Evolutionary conservation across 495 filamentous ascomycete species (phyloP).

Genomic region (Xylaria telfairii): DNA sequence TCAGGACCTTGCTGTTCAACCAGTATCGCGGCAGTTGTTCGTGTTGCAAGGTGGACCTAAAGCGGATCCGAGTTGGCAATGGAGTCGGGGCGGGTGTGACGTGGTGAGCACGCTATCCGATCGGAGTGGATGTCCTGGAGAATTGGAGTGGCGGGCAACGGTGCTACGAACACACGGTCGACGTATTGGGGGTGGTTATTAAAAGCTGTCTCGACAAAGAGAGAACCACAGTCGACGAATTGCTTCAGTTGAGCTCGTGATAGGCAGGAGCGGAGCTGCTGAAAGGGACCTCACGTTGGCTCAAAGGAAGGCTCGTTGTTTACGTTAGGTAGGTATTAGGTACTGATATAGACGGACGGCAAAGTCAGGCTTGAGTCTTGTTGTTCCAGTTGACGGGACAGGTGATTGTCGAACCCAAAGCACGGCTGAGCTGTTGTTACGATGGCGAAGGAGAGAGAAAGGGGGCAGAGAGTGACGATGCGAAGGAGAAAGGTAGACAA

Average conservation of each 20-base stretch:
- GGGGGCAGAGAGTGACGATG: conserved; percentile 40
- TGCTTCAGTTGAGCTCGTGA: conserved; percentile 31
- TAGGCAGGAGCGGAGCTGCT: conserved; percentile 32
- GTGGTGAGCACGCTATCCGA: conserved; percentile 54
- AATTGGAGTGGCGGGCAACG: conserved; percentile 32
- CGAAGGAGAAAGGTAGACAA: conserved; percentile 38
- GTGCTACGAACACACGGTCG: conserved; percentile 27
- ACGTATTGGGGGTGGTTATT: conserved; percentile 40
- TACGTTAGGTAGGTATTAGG: conserved; percentile 38
- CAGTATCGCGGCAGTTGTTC: conserved; percentile 26
- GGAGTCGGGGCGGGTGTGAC: conserved; percentile 40
- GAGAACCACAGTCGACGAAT: conserved; percentile 22
- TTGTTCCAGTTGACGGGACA: conserved; percentile 27
- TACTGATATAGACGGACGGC: conserved; percentile 34
- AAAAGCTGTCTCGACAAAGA: conserved; percentile 34
- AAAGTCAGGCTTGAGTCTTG: conserved; percentile 33
- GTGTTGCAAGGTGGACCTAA: conserved; percentile 33
- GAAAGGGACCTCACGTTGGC: conserved; percentile 39
- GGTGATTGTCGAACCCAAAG: conserved; percentile 30
- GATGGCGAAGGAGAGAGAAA: conserved; percentile 32
- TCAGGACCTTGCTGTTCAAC: conserved; percentile 32
- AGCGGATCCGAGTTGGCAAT: conserved; percentile 35
- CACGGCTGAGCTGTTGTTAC: conserved; percentile 32
- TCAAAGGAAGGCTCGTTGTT: conserved; percentile 35
- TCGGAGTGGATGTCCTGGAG: conserved; percentile 45